Base-by-base conservation (phyloP, 257 asterid species). In the Datura wrightii region DNA sequence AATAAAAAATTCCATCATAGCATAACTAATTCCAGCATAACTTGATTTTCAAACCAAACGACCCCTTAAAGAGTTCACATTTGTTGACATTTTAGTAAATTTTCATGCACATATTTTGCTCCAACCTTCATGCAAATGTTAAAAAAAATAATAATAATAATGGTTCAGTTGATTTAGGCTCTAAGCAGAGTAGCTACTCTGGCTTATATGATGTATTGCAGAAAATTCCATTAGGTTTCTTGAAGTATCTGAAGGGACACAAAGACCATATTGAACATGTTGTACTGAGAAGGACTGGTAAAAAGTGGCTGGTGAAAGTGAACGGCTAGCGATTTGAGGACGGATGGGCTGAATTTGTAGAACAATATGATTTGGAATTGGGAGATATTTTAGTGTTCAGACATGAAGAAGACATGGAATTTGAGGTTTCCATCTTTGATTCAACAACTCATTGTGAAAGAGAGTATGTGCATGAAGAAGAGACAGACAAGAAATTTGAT, bases 321-420 rank as follows among this genome's bases (percentile, higher is more conserved):
- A 37, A 70, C 4, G 83, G 79, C 19, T 13, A 8, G 3, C 4
- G 13, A 8, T 52, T 69, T 4, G 63, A 53, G 6, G 60, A 48
- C 2, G 88, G 88, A 5, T 85, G 87, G 84, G 52, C 13, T 34
- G 34, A 55, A 2, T 85, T 85, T 2, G 15, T n/a, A 0, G 6
- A 9, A n/a, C 83, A 85, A 0, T 10, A 81, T 69, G 65, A 50
- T 85, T 56, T 85, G 76, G 65, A 58, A 8, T 59, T 80, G 3
- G 87, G 85, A 10, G 59, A 58, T 60, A 3, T 85, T 31, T 69
- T 82, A 55, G 42, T 71, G 10, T 85, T 85, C 48, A 70, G 69
- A 37, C 87, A 82, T 56, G 83, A 85, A 48, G 83, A 83, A 42
- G 6, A 85, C 6, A 85, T 46, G 85, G 58, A 80, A 62, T 85